A percentile compares a stretch with the other conserved stretches of the same genome.
Evolutionary conservation across 1,139 yeast genomes (phyloP).

Genomic region (Candida smagusa): DNA sequence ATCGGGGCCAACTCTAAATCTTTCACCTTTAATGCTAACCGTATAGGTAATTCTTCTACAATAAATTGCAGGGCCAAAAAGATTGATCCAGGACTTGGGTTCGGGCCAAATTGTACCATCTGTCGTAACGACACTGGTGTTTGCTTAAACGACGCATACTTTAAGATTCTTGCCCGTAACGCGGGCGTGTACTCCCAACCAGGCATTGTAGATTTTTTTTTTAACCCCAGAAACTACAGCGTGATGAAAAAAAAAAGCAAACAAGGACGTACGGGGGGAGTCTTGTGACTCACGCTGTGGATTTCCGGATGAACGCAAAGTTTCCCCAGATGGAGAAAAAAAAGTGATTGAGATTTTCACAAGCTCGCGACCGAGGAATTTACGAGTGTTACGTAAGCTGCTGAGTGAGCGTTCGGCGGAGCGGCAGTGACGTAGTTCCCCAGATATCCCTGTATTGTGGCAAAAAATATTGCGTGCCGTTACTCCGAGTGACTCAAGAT

Average conservation of each 20-base stretch:
- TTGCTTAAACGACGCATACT: conserved; percentile 73
- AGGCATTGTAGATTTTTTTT: conserved; percentile 3
- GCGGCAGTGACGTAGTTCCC: no score
- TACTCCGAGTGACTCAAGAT: conserved; percentile 9
- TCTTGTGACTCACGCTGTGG: background rate
- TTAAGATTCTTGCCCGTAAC: conserved; percentile 39
- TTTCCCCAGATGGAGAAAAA: no score
- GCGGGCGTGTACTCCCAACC: conserved; percentile 45
- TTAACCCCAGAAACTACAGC: no score
- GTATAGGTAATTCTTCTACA: conserved; percentile 82
- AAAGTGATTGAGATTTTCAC: no score
- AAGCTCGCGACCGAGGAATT: no score
- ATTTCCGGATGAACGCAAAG: no score
- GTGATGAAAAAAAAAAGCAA: background rate
- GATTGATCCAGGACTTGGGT: conserved; percentile 73
- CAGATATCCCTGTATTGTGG: no score
- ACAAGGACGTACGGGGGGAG: conserved; percentile 1
- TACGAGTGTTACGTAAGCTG: no score
- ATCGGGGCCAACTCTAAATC: conserved; percentile 80
- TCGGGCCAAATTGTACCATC: conserved; percentile 90
- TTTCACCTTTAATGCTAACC: conserved; percentile 82
- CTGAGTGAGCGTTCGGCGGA: no score
- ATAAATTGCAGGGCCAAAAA: conserved; percentile 84
- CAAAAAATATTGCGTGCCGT: conserved; percentile 2
- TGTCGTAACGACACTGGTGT: conserved; percentile 82